Conservation (phyloP, 2,329 filamentous ascomycete genomes). For the Epicoccum nigrum region DNA sequence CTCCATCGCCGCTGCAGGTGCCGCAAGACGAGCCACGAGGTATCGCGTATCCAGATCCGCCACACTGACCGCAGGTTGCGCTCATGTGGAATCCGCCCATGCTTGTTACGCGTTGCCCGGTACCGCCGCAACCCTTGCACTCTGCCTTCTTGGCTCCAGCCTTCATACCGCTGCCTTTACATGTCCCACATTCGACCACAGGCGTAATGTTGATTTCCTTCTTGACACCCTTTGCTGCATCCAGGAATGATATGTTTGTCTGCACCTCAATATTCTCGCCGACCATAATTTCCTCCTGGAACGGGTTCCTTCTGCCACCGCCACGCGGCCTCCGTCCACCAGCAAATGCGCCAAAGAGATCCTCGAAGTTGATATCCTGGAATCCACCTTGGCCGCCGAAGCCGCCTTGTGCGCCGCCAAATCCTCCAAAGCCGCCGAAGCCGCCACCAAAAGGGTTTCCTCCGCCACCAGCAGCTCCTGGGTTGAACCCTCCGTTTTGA, state of each 20-base stretch:
- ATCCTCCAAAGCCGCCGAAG: constrained; percentile 56
- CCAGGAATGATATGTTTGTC: constrained; percentile 91
- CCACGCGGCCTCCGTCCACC: constrained; percentile 61
- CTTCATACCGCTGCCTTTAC: constrained; percentile 83
- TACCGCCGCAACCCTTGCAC: constrained; percentile 83
- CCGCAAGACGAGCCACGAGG: constrained; percentile 82
- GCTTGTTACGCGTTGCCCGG: constrained; percentile 84
- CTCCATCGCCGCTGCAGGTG: constrained; percentile 81
- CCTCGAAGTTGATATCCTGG: constrained; percentile 92
- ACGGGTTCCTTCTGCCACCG: constrained; percentile 67
- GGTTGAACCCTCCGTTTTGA: constrained; percentile 75
- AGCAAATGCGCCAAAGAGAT: constrained; percentile 88
- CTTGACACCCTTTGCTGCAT: constrained; percentile 87
- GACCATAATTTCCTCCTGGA: constrained; percentile 81
- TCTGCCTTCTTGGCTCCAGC: constrained; percentile 72
- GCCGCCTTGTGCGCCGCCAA: constrained; percentile 56
- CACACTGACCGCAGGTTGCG: constrained; percentile 81
- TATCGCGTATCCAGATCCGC: constrained; percentile 76
- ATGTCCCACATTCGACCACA: constrained; percentile 79
- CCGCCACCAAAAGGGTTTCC: constrained; percentile 67
- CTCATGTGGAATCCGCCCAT: constrained; percentile 98
- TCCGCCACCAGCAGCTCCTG: constrained; percentile 68
- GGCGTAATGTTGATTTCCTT: constrained; percentile 91
- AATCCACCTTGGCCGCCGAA: constrained; percentile 75
- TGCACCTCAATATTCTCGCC: constrained; percentile 97